A percentile compares a stretch with the other conserved stretches of the same genome.
These are phyloP conservation scores for Jamesozyma spencerorum DNA, from an alignment of 805 yeast genomes.

Conservation along the genomic window DNA sequence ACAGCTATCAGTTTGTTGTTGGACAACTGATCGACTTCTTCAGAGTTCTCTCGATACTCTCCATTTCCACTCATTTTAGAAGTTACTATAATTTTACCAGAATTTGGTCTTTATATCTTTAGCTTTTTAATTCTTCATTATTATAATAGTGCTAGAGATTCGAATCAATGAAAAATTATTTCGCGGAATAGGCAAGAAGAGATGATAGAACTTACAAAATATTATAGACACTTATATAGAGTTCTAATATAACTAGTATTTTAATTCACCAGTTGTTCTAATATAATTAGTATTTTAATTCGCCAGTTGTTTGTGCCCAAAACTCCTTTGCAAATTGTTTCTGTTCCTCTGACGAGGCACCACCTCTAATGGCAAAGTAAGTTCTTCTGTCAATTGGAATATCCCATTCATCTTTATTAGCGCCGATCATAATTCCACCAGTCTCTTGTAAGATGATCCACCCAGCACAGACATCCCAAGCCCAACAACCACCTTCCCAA, in stretches of 20 bases:
- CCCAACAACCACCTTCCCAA: constrained; percentile 65
- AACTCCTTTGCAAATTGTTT: constrained; percentile 38
- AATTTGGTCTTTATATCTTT: no score
- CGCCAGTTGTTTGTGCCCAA: constrained; percentile 43
- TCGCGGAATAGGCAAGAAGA: background rate
- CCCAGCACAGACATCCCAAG: constrained; percentile 66
- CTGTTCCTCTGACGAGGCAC: constrained; percentile 35
- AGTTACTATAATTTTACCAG: no score
- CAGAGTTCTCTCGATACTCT: background rate
- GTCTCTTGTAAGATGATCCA: constrained; percentile 53
- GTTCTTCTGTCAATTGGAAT: constrained; percentile 43
- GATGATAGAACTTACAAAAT: background rate
- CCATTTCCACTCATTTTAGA: background rate
- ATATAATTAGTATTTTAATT: no score
- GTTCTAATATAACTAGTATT: no score
- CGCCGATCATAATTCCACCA: constrained; percentile 51
- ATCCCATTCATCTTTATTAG: constrained; percentile 40
- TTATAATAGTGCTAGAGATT: no score
- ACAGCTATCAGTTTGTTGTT: constrained; percentile 9
- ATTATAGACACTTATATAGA: no score
- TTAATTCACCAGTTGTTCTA: constrained; percentile 37
- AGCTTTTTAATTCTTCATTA: no score
- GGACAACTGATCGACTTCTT: background rate
- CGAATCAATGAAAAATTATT: no score
- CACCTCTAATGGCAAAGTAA: constrained; percentile 51